Evolutionary conservation across 495 filamentous ascomycete genomes (phyloP).

Genomic region (Penicillium pancosmium): DNA sequence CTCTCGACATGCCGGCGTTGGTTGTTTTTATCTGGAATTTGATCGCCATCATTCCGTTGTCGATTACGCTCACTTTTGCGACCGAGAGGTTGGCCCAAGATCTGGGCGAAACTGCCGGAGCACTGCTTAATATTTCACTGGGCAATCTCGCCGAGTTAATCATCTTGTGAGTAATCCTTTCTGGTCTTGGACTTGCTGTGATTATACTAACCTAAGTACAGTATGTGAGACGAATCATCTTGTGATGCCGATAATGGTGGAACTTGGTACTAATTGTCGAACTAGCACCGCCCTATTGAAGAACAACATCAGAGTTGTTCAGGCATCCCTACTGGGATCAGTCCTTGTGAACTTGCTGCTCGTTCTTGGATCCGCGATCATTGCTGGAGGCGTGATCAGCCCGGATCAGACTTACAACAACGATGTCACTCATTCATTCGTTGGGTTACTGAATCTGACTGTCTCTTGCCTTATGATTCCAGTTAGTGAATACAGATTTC

Average conservation of each 20-base stretch:
- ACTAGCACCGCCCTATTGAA: constrained; percentile 24
- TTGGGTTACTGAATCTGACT: constrained; percentile 26
- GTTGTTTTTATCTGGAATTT: constrained; percentile 28
- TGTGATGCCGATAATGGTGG: too few species aligned
- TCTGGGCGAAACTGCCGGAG: constrained; percentile 28
- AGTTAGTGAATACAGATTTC: constrained; percentile 9
- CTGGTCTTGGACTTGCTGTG: too few species aligned
- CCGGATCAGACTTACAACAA: constrained; percentile 24
- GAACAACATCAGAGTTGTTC: constrained; percentile 22
- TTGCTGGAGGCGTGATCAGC: constrained; percentile 18
- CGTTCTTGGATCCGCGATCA: constrained; percentile 24
- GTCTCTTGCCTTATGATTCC: constrained; percentile 30
- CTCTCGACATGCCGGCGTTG: constrained; percentile 6
- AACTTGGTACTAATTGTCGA: constrained; percentile 5
- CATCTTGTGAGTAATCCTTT: constrained; percentile 19
- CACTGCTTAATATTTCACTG: constrained; percentile 26
- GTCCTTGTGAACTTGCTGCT: constrained; percentile 28
- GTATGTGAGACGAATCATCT: neutral
- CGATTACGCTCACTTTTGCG: constrained; percentile 25
- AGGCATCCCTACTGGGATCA: constrained; percentile 26
- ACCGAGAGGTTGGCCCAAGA: constrained; percentile 24
- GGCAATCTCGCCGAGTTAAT: constrained; percentile 30
- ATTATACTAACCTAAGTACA: neutral
- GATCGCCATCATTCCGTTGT: constrained; percentile 30
- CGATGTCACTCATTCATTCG: constrained; percentile 23